These are phyloP conservation scores for Celoporthe dispersa DNA, from an alignment of 2,329 filamentous ascomycete genomes.

Conservation along the genomic window DNA sequence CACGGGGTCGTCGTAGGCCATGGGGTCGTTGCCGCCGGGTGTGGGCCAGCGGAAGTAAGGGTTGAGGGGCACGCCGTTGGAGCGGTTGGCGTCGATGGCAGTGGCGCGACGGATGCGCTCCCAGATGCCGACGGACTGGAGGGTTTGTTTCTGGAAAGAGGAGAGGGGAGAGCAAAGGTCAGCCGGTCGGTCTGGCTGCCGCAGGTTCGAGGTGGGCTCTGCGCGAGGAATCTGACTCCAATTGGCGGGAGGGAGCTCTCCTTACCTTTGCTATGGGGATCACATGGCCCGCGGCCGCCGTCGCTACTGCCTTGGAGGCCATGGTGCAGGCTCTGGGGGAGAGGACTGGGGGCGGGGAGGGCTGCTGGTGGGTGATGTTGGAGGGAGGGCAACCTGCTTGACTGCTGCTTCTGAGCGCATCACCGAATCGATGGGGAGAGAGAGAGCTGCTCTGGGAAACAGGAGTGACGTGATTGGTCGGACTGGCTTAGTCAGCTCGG, in stretches of 20 bases:
- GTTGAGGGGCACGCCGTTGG: conserved; percentile 90
- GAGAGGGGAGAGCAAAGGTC: conserved; percentile 28
- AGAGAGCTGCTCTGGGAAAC: conserved; percentile 15
- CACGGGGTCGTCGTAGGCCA: conserved; percentile 78
- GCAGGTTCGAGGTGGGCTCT: conserved; percentile 5
- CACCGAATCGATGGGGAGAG: conserved; percentile 16
- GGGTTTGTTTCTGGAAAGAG: conserved; percentile 82
- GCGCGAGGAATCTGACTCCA: conserved; percentile 11
- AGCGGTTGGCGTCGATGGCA: conserved; percentile 84
- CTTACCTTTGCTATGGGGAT: conserved; percentile 64
- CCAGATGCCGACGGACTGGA: conserved; percentile 90
- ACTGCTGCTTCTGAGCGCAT: conserved; percentile 12
- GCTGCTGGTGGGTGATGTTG: conserved; percentile 28
- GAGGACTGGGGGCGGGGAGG: background rate
- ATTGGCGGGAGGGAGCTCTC: conserved; percentile 29
- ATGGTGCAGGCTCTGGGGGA: conserved; percentile 48
- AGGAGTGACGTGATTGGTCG: conserved; percentile 23
- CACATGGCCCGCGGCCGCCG: conserved; percentile 58
- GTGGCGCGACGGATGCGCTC: conserved; percentile 78
- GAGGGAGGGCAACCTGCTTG: conserved; percentile 24
- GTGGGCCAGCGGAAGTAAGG: conserved; percentile 87
- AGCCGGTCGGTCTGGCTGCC: conserved; percentile 27
- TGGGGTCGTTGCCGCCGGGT: conserved; percentile 73
- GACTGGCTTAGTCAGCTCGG: conserved; percentile 2
- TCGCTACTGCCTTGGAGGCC: conserved; percentile 64